phyloP scores from a whole-genome alignment of 208 protist species.

The Naegleria fowleri region DNA sequence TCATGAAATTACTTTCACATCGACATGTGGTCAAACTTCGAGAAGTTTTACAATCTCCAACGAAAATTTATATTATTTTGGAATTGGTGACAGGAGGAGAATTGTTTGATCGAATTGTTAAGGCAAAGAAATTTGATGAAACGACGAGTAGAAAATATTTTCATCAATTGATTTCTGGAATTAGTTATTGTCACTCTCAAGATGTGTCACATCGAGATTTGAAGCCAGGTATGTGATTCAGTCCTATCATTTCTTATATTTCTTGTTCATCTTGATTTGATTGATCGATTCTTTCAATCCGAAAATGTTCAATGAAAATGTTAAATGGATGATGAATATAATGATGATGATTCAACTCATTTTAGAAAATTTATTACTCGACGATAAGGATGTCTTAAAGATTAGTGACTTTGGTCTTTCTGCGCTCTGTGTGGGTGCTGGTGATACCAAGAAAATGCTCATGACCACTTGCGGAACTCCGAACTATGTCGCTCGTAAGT shows the following conservation, averaged over 20 bases:
- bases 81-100: constrained; percentile 65
- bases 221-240: constrained; percentile 47
- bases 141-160: constrained; percentile 74
- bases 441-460: constrained; percentile 17
- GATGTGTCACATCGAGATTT: constrained; percentile 45
- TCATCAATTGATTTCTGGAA: constrained; percentile 69
- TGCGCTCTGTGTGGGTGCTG: neutral
- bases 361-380: neutral
- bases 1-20: constrained; percentile 56
- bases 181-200: constrained; percentile 40
- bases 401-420: constrained; percentile 42
- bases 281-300: too few relatives aligned
- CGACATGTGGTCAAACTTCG: constrained; percentile 55
- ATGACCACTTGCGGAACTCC: constrained; percentile 42
- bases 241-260: too few relatives aligned
- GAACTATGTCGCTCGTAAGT: constrained; percentile 38
- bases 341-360: too few relatives aligned
- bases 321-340: too few relatives aligned
- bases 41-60: constrained; percentile 53
- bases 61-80: constrained; percentile 44
- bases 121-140: constrained; percentile 65
- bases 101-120: constrained; percentile 75
- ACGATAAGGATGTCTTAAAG: neutral
- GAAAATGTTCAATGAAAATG: too few relatives aligned
- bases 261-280: too few relatives aligned